These are phyloP conservation scores for Lichtheimia corymbifera DNA, from an alignment of 371 early-diverging fungal genomes.

Conservation along the genomic window DNA sequence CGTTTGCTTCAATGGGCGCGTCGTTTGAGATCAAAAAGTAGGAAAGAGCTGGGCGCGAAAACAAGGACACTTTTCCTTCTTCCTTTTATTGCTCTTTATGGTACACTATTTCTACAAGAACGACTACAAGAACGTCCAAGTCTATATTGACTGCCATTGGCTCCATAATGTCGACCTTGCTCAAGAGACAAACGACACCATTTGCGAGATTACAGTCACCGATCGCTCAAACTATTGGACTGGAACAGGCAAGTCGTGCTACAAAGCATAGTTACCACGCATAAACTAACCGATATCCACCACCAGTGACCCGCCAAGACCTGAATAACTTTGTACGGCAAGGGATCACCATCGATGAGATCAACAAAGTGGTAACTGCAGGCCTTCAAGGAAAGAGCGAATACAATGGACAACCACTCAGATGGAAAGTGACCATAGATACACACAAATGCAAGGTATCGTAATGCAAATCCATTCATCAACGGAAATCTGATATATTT, in stretches of 20 bases:
- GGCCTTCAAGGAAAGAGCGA: constrained; percentile 14
- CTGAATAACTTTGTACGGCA: constrained; percentile 9
- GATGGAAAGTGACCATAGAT: constrained; percentile 9
- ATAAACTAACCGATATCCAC: neutral
- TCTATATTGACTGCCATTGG: constrained; percentile 17
- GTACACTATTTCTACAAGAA: constrained; percentile 15
- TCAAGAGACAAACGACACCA: neutral
- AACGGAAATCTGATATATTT: neutral
- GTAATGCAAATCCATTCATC: neutral
- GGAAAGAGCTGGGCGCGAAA: too few relatives aligned
- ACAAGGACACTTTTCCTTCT: too few relatives aligned
- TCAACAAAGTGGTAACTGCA: constrained; percentile 5
- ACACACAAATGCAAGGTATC: constrained; percentile 11
- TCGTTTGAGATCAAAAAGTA: too few relatives aligned
- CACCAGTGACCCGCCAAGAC: constrained; percentile 12
- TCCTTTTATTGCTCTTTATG: neutral
- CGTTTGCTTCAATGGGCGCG: too few relatives aligned
- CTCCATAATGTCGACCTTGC: constrained; percentile 9
- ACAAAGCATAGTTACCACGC: neutral
- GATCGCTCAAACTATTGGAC: constrained; percentile 11
- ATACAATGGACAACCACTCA: constrained; percentile 12
- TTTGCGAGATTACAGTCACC: constrained; percentile 10
- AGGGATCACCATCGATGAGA: neutral
- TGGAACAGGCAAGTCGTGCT: constrained; percentile 2
- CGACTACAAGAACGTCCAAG: neutral